A percentile compares a stretch with the other conserved stretches of the same genome.
These are phyloP conservation scores for Saksenaea vasiformis DNA, from an alignment of 371 early-diverging fungal genomes.

Conservation along the genomic window DNA sequence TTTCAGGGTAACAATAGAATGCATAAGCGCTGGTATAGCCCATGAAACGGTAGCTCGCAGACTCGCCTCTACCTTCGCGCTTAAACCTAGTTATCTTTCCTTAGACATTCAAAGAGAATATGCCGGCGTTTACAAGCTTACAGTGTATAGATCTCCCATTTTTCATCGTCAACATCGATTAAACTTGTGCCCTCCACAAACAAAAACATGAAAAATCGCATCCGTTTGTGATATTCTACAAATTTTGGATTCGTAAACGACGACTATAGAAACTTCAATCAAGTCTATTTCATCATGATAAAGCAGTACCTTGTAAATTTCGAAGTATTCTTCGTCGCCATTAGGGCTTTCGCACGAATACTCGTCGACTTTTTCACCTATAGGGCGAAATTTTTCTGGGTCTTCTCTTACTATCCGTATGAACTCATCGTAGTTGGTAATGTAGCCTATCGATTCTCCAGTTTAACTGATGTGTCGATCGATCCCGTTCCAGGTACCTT, in stretches of 20 bases:
- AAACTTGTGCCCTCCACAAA: slow-evolving; percentile 92
- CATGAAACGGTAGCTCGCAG: slow-evolving; percentile 65
- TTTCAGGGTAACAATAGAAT: slow-evolving; percentile 83
- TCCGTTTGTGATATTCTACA: slow-evolving; percentile 73
- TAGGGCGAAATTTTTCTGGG: slow-evolving; percentile 60
- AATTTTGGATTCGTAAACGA: slow-evolving; percentile 62
- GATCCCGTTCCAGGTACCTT: neutral
- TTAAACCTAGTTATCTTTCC: slow-evolving; percentile 25
- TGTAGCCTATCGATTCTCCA: slow-evolving; percentile 36
- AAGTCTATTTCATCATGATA: neutral
- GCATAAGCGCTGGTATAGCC: slow-evolving; percentile 84
- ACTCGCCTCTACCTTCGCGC: slow-evolving; percentile 21
- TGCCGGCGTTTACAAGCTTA: slow-evolving; percentile 29
- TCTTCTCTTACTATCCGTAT: slow-evolving; percentile 60
- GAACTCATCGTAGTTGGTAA: slow-evolving; percentile 64
- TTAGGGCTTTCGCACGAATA: slow-evolving; percentile 51
- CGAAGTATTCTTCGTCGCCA: slow-evolving; percentile 55
- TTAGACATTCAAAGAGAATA: neutral
- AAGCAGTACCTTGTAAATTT: slow-evolving; percentile 70
- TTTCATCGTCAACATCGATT: slow-evolving; percentile 81
- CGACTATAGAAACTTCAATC: slow-evolving; percentile 6
- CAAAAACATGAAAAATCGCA: slow-evolving; percentile 78
- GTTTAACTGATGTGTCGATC: neutral
- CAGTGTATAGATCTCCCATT: slow-evolving; percentile 80
- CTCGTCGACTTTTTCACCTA: slow-evolving; percentile 73